Percentiles rank a stretch among this genome's conserved stretches.
Evolutionary conservation across 1,139 yeast species (phyloP).

Genomic region (Pichia sp.): DNA sequence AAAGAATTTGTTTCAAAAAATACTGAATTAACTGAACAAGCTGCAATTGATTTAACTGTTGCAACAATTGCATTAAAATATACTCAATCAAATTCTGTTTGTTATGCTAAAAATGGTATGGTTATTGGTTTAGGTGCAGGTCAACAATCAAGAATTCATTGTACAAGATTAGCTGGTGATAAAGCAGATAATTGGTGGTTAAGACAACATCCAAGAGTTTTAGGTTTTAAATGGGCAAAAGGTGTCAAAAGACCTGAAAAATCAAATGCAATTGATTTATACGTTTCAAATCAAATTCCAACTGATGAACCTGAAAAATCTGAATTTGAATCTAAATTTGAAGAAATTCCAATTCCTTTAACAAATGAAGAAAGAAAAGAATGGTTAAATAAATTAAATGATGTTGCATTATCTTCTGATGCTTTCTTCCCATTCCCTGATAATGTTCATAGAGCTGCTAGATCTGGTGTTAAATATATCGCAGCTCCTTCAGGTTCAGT

Average conservation of each 20-base stretch:
- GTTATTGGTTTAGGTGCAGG: constrained; percentile 98
- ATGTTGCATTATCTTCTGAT: constrained; percentile 91
- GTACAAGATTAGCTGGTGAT: constrained; percentile 98
- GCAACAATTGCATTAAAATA: constrained; percentile 96
- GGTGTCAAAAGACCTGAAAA: constrained; percentile 98
- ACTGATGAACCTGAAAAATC: constrained; percentile 85
- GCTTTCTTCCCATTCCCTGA: constrained; percentile 99
- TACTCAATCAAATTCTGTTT: constrained; percentile 97
- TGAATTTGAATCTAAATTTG: constrained; percentile 89
- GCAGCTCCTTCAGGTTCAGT: constrained; percentile 98
- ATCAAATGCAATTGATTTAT: constrained; percentile 94
- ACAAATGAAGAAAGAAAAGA: constrained; percentile 78
- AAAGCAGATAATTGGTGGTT: constrained; percentile 99
- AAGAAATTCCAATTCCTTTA: constrained; percentile 73
- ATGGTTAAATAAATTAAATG: constrained; percentile 72
- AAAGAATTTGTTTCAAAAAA: constrained; percentile 86
- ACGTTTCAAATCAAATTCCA: constrained; percentile 87
- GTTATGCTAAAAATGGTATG: constrained; percentile 98
- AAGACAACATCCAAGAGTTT: constrained; percentile 93
- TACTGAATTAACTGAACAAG: constrained; percentile 86
- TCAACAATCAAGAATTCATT: constrained; percentile 97
- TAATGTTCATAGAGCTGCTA: constrained; percentile 94
- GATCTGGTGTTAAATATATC: constrained; percentile 90
- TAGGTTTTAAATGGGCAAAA: constrained; percentile 93
- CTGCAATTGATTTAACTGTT: constrained; percentile 85